A percentile compares a stretch with the other conserved stretches of the same genome.
Evolutionary conservation across 331 rosid species (phyloP).

Genomic region (Rhamnella rubrinervis): DNA sequence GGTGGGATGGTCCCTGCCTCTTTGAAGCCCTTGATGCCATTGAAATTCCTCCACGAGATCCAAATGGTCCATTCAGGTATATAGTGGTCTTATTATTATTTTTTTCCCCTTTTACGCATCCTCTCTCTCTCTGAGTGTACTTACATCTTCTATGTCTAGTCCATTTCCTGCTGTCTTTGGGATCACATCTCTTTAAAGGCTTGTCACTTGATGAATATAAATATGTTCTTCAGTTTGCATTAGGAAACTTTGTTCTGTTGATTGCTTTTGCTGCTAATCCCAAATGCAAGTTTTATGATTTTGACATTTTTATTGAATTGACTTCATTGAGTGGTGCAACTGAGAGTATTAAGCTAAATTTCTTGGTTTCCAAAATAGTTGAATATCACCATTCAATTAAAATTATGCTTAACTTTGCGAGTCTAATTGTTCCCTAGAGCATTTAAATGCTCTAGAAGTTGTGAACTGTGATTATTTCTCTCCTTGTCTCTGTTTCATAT

Average conservation of each 20-base stretch:
- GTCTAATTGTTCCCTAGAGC: neutral
- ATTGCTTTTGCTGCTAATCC: too few species aligned
- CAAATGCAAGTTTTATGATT: too few species aligned
- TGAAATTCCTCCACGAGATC: slow-evolving; percentile 74
- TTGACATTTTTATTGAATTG: too few species aligned
- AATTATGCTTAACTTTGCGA: neutral
- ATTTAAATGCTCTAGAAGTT: neutral
- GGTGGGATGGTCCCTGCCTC: slow-evolving; percentile 95
- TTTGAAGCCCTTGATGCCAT: slow-evolving; percentile 85
- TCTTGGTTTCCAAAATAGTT: too few species aligned
- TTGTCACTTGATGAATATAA: too few species aligned
- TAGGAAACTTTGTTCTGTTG: too few species aligned
- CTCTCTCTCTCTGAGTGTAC: neutral
- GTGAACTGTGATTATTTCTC: neutral
- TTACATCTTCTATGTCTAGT: neutral
- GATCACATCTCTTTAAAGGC: too few species aligned
- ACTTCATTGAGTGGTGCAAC: too few species aligned
- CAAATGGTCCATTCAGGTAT: slow-evolving; percentile 86
- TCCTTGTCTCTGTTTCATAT: neutral
- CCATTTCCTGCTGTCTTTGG: neutral
- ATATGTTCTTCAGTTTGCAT: too few species aligned
- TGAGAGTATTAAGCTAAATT: too few species aligned
- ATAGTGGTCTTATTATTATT: neutral
- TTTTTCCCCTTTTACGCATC: neutral
- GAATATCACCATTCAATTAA: too few species aligned